Base-by-base conservation (phyloP, 805 yeast genomes). In the Debaryomyces castellii region DNA sequence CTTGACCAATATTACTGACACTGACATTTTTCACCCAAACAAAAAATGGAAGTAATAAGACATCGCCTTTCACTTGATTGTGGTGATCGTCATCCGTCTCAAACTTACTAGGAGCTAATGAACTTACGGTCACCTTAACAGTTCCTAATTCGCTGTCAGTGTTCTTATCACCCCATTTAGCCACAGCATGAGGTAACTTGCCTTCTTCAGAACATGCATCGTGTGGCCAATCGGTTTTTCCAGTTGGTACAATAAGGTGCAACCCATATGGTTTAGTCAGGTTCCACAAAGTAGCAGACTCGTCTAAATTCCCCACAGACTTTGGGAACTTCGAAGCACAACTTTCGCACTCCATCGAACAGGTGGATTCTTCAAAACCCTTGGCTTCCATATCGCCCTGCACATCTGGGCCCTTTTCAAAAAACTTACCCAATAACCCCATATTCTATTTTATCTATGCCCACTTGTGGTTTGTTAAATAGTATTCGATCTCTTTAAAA, bases 161-260 rank as follows among this genome's bases (percentile, higher is more conserved):
- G 10, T 58, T 40, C 24, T 41, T 10, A 3, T 42, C 18, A 37
- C 53, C 66, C 75, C 75, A 79, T n/a, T 57, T 47, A 17, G 64
- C 61, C 8, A 82, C 67, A 9, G 64, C 68, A 30, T 72, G 51
- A 32, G 82, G 77, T 30, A 85, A 68, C 0, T 82, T 70, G 3
- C 70, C 65, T 20, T 58, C 43, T 11, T 44, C 58, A 24, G 75
- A 78, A 8, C 73, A 71, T 2, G 96, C 88, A 57, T 87, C 87
- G 50, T 81, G 92, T 12, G 67, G 70, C 99, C 99, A 92, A 64
- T 92, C 96, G 0, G 78, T 60, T 53, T 83, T 82, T 9, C 94
- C 95, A 0, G 97, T 90, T 2, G 96, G 86, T 0, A 91, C 83
- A 27, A 92, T 66, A 18, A 89, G 69, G 53, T 91, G 97, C 20